Conservation (phyloP, 2,329 filamentous ascomycete genomes). For the Xylaria sp. region DNA sequence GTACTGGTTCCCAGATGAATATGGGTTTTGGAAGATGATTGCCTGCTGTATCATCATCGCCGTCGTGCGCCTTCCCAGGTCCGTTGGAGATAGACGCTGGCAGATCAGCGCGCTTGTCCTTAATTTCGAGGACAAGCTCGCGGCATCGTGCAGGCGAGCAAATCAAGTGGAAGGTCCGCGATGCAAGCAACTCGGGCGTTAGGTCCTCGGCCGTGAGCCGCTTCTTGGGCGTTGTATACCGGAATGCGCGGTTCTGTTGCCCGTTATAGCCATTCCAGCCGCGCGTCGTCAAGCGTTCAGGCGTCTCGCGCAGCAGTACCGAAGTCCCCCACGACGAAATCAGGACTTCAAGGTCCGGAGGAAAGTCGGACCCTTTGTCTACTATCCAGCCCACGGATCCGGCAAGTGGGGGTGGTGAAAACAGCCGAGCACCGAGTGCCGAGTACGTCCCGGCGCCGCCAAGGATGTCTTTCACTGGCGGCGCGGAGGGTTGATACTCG, state of each 20-base stretch:
- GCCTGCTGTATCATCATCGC: slow-evolving; percentile 20
- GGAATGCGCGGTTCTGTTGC: slow-evolving; percentile 79
- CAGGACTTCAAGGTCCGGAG: slow-evolving; percentile 68
- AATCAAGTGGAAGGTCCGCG: slow-evolving; percentile 87
- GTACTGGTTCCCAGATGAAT: slow-evolving; percentile 96
- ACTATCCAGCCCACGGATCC: slow-evolving; percentile 87
- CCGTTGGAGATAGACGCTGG: slow-evolving; percentile 27
- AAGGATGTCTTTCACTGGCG: slow-evolving; percentile 78
- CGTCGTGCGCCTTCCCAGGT: slow-evolving; percentile 2
- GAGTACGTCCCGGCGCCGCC: slow-evolving; percentile 91
- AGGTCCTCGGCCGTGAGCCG: slow-evolving; percentile 81
- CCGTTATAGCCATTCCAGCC: slow-evolving; percentile 92
- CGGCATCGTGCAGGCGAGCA: slow-evolving; percentile 83
- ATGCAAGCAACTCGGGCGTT: slow-evolving; percentile 71
- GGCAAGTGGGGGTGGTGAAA: slow-evolving; percentile 76
- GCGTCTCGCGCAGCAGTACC: slow-evolving; percentile 74
- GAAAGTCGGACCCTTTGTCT: slow-evolving; percentile 90
- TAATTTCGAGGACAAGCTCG: slow-evolving; percentile 77
- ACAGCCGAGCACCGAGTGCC: slow-evolving; percentile 87
- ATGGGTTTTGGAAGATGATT: slow-evolving; percentile 65
- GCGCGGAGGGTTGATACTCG: slow-evolving; percentile 77
- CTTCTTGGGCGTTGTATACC: slow-evolving; percentile 87
- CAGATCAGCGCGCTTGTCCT: slow-evolving; percentile 63
- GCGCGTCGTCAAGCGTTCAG: slow-evolving; percentile 79
- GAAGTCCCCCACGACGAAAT: slow-evolving; percentile 82